Evolutionary conservation across 148 eudicot species (phyloP).

Genomic region (Fagopyrum homotropicum): DNA sequence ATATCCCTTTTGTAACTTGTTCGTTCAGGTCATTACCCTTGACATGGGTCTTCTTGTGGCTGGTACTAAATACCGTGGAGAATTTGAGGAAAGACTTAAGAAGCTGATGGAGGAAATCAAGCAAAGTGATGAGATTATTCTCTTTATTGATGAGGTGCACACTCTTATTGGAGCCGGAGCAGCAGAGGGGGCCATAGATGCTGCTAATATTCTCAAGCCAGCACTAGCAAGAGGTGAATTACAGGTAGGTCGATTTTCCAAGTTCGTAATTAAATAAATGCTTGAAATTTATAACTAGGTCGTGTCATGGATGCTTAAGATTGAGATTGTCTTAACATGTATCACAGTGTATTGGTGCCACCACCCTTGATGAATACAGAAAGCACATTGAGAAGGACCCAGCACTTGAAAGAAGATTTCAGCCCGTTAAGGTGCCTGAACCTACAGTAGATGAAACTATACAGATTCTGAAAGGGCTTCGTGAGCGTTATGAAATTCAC

Average conservation of each 20-base stretch:
- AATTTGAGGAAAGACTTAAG: slow-evolving; percentile 86
- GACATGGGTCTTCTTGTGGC: slow-evolving; percentile 96
- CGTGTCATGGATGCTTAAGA: neutral
- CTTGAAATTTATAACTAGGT: neutral
- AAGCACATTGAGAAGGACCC: slow-evolving; percentile 97
- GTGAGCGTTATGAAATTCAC: slow-evolving; percentile 81
- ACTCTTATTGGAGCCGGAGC: slow-evolving; percentile 93
- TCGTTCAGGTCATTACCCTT: slow-evolving; percentile 72
- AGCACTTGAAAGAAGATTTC: slow-evolving; percentile 94
- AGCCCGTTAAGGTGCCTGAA: slow-evolving; percentile 93
- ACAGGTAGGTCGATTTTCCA: slow-evolving; percentile 40
- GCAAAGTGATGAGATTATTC: slow-evolving; percentile 73
- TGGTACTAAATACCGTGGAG: slow-evolving; percentile 94
- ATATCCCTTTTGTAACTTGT: neutral
- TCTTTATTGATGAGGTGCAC: slow-evolving; percentile 93
- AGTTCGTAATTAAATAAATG: neutral
- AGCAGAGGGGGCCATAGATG: slow-evolving; percentile 95
- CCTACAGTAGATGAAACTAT: slow-evolving; percentile 90
- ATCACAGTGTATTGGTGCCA: slow-evolving; percentile 88
- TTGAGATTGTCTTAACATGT: neutral
- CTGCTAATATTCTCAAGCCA: slow-evolving; percentile 92
- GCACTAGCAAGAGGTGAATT: slow-evolving; percentile 95
- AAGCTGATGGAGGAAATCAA: slow-evolving; percentile 95
- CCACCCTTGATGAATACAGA: slow-evolving; percentile 94
- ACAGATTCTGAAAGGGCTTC: slow-evolving; percentile 79